Percentiles rank a stretch among this genome's conserved stretches.
phyloP scores from a whole-genome alignment of 345 rosid species.

The Gossypium turneri region DNA sequence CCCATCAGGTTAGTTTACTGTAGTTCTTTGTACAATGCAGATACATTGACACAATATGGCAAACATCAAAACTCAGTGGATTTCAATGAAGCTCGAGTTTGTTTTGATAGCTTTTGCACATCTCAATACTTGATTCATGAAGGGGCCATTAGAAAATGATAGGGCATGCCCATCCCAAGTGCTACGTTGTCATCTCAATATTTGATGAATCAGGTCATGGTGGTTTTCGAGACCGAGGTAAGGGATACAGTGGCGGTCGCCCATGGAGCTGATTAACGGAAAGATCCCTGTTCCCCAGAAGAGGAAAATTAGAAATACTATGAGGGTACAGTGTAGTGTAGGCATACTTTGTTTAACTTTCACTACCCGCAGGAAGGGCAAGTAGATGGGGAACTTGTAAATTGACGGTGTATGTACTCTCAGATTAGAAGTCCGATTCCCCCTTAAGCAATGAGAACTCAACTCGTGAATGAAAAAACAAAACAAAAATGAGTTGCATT shows the following conservation, averaged over 20 bases:
- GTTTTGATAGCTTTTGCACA: neutral
- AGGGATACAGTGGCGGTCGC: conserved; percentile 43
- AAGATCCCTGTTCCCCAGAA: neutral
- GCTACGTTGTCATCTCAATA: neutral
- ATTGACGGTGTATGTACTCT: neutral
- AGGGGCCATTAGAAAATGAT: neutral
- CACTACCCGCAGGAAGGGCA: neutral
- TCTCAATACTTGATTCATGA: neutral
- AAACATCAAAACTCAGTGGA: neutral
- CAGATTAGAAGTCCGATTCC: conserved; percentile 7
- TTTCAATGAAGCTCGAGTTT: neutral
- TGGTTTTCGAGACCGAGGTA: conserved; percentile 50
- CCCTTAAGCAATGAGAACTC: neutral
- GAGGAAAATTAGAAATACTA: conserved; percentile 1
- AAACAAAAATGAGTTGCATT: neutral
- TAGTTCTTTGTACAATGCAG: neutral
- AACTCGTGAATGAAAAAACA: neutral
- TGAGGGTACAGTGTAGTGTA: conserved; percentile 1
- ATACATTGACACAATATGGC: neutral
- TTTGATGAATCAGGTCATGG: conserved; percentile 33
- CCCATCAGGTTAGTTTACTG: conserved; percentile 59
- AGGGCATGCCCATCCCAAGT: neutral
- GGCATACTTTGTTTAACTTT: neutral
- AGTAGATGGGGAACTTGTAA: neutral
- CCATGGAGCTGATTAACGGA: conserved; percentile 30